These are phyloP conservation scores for Picea engelmannii DNA, from an alignment of 83 land plant genomes.

Conservation along the genomic window DNA sequence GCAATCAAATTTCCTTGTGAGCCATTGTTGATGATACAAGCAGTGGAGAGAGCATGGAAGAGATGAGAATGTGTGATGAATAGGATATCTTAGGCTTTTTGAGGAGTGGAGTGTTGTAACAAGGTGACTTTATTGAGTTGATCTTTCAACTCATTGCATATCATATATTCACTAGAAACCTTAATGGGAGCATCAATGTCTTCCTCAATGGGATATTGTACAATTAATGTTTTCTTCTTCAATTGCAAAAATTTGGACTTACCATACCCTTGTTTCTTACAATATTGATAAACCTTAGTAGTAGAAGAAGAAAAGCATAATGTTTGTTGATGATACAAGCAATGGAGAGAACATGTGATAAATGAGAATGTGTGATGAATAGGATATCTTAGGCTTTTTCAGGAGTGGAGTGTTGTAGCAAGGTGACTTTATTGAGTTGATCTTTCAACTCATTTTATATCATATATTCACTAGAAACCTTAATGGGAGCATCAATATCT, in stretches of 20 bases:
- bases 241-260: not conserved
- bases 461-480: not conserved
- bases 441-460: not conserved
- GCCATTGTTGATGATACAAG: too few species aligned
- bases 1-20: too few species aligned
- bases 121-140: not conserved
- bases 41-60: too few species aligned
- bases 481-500: not conserved
- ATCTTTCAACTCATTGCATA: not conserved
- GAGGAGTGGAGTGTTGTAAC: not conserved
- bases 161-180: not conserved
- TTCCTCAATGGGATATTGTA: not conserved
- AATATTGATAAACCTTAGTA: too few species aligned
- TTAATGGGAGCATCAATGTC: not conserved
- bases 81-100: not conserved
- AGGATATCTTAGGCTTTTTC: not conserved
- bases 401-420: not conserved
- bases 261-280: too few species aligned
- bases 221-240: not conserved
- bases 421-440: not conserved
- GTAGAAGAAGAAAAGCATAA: too few species aligned
- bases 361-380: too few species aligned
- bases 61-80: not conserved
- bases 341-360: too few species aligned
- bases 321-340: too few species aligned